Evolutionary conservation across 768 basidiomycete species (phyloP).

Genomic region (Tulasnella sp.): DNA sequence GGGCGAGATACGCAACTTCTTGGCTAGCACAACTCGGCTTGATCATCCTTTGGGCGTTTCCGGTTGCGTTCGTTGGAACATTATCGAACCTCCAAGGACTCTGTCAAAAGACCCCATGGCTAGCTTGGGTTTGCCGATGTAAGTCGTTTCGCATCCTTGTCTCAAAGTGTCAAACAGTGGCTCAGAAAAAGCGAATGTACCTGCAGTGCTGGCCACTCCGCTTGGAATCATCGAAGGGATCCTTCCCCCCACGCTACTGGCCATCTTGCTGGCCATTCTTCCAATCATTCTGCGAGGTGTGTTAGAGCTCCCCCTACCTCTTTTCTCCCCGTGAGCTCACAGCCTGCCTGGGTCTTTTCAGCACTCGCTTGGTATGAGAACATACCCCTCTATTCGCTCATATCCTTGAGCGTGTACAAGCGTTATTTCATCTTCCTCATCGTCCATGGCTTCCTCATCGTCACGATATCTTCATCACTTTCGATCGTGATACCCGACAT

Average conservation of each 20-base stretch:
- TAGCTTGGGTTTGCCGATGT: constrained; percentile 41
- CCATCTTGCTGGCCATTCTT: constrained; percentile 49
- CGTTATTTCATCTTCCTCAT: constrained; percentile 61
- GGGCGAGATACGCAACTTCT: constrained; percentile 41
- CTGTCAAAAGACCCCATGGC: constrained; percentile 35
- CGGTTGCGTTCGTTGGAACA: constrained; percentile 53
- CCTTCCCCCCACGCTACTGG: constrained; percentile 52
- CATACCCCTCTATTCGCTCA: constrained; percentile 52
- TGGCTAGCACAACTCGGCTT: constrained; percentile 48
- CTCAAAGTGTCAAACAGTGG: too few species aligned
- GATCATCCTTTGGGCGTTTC: constrained; percentile 54
- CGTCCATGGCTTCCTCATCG: constrained; percentile 60
- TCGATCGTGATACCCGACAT: constrained; percentile 33
- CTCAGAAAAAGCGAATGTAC: background rate
- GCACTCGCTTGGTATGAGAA: constrained; percentile 59
- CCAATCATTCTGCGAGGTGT: constrained; percentile 47
- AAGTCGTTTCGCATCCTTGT: constrained; percentile 7
- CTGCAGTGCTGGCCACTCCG: constrained; percentile 19
- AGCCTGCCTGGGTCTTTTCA: constrained; percentile 2
- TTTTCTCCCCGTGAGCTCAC: too few species aligned
- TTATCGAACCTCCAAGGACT: constrained; percentile 49
- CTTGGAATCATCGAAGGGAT: constrained; percentile 54
- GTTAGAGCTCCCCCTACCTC: constrained; percentile 14
- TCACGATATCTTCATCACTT: constrained; percentile 51
- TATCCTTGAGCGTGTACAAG: constrained; percentile 61